Base-by-base conservation (phyloP, 768 basidiomycete genomes). In the Termitomyces sp. region DNA sequence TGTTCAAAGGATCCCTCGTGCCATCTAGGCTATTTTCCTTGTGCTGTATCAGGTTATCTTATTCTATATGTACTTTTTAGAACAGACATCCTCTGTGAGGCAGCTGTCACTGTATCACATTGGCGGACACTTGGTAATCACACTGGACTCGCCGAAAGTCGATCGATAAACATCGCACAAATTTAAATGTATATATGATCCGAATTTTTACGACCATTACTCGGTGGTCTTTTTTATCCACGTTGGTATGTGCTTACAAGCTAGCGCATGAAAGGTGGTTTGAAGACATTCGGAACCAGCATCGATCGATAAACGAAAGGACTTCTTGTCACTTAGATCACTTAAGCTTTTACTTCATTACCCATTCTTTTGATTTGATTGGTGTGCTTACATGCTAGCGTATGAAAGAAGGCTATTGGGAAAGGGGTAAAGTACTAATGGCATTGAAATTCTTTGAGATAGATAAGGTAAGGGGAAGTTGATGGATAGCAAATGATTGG, bases 11-110 rank as follows among this genome's bases (percentile, higher is more conserved):
- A 18, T 51, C 34, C 18, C 50, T 37, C 51, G 33, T 13, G 20
- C 56, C 20, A 46, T 62, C 37, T 62, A 33, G 58, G 33, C 8
- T 24, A 15, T 26, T 26, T 13, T 33, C n/a, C 7, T 33, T 2
- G 24, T 51, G 39, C 41, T 56, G 46, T 57, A 56, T 53, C 33
- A 54, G 36, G 26, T 10, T 60, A 42, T 34, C 13, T 56, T 50
- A 56, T 56, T 56, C 9, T 28, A 12, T 44, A 48, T 56, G 55
- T 56, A 56, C 48, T 16, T 49, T 29, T 31, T 56, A 56, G 45
- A 49, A 52, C 26, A 20, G 49, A 50, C 16, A 51, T 26, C n/a
- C 34, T 36, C 13, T 7, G 34, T 37, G 34, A 24, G 36, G 3
- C 22, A 37, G 22, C 31, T 20, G 48, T 34, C 4, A 22, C 28